Base-by-base conservation (phyloP, 345 rosid genomes). In the Brassica rapa region DNA sequence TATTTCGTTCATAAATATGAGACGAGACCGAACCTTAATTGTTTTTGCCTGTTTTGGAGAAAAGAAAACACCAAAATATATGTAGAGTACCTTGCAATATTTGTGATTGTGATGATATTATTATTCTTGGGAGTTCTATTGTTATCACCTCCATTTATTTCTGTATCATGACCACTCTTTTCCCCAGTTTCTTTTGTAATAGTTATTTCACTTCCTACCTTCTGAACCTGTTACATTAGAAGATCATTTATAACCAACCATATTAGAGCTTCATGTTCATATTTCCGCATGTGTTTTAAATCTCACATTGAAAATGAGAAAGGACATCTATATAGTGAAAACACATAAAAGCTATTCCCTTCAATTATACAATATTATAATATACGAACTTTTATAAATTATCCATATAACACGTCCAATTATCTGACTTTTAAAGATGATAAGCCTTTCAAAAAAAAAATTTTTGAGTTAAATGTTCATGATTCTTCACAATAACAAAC, bases 141-240 rank as follows among this genome's bases (percentile, higher is more conserved):
- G 51, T 78, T 80, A 27, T 82, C 82, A 74, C 71, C 66, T 19
- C 61, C 66, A 72, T 76, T 76, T 33, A 33, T 75, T 30, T 75
- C 29, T 24, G 65, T 68, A 67, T 29, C 29, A 16, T 35, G 71
- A 66, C 83, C 79, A 60, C 71, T 83, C 73, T 81, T 84, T 63
- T 82, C 82, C 80, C 75, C 86, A 2, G 85, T 87, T 35, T 71
- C 66, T 57, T 85, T 75, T 67, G 74, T 70, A 62, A 86, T 46
- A 27, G 82, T 86, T 83, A 86, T 86, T 62, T 90, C 88, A 29
- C 6, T 16, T 35, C 90, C 94, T 73, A 91, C 94, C 76, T 77
- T 87, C 29, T 82, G 86, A 56, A 93, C 83, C 93, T 89, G 83
- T 53, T 60, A 5, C 60, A 14, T 21, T 29, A 21, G 9, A 23